phyloP scores from a whole-genome alignment of 805 yeast genomes.

The Candida anglica region DNA sequence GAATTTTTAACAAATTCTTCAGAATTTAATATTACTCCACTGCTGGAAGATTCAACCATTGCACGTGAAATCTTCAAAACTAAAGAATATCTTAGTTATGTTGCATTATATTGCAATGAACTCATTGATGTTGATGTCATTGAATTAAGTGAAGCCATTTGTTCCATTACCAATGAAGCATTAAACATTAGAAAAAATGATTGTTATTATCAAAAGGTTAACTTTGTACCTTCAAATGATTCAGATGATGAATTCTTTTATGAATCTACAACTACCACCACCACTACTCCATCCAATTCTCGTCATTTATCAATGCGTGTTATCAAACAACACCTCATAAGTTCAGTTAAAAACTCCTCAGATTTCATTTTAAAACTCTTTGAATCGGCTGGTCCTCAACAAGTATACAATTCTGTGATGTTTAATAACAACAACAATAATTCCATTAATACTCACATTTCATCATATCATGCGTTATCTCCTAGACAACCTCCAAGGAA shows the following conservation, averaged over 20 bases:
- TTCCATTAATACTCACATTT: background rate
- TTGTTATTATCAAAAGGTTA: slow-evolving; percentile 19
- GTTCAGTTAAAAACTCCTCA: slow-evolving; percentile 22
- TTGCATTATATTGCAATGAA: slow-evolving; percentile 44
- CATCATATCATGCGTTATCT: background rate
- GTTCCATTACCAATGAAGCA: slow-evolving; percentile 29
- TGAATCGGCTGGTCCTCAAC: slow-evolving; percentile 26
- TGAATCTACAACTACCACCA: background rate
- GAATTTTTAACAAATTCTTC: slow-evolving; percentile 29
- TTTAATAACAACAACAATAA: slow-evolving; percentile 1
- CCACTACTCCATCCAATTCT: background rate
- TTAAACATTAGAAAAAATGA: slow-evolving; percentile 17
- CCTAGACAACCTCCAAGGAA: background rate
- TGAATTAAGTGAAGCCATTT: slow-evolving; percentile 26
- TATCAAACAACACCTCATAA: slow-evolving; percentile 22
- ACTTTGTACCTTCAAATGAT: slow-evolving; percentile 11
- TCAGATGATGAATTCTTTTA: slow-evolving; percentile 10
- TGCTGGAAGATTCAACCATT: slow-evolving; percentile 2
- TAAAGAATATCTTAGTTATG: slow-evolving; percentile 48
- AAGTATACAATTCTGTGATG: slow-evolving; percentile 12
- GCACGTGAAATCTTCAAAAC: slow-evolving; percentile 37
- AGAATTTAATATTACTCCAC: slow-evolving; percentile 29
- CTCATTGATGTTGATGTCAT: slow-evolving; percentile 32
- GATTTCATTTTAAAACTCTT: slow-evolving; percentile 24
- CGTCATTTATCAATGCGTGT: background rate